phyloP scores from a whole-genome alignment of 2,329 filamentous ascomycete genomes.

The Lecanicillium sp. region DNA sequence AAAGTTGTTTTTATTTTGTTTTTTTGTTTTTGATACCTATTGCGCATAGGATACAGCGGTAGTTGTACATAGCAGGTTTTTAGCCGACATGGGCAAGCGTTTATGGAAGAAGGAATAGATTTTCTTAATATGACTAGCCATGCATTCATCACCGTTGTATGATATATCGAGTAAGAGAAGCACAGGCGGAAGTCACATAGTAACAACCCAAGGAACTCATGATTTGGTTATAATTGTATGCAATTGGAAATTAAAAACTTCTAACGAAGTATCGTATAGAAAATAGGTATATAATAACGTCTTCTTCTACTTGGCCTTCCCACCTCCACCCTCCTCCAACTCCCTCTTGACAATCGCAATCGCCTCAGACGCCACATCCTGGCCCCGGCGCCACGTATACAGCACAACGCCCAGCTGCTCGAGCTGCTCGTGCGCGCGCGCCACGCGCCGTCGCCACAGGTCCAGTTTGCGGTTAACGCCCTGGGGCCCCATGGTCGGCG shows the following conservation, averaged over 20 bases:
- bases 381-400: conserved; percentile 65
- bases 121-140: too few species aligned
- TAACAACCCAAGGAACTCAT: too few species aligned
- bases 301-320: too few species aligned
- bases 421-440: conserved; percentile 54
- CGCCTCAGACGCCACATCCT: conserved; percentile 61
- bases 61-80: background rate
- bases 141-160: too few species aligned
- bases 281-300: too few species aligned
- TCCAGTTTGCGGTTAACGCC: conserved; percentile 60
- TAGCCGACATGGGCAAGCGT: too few species aligned
- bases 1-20: background rate
- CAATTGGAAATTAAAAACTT: background rate
- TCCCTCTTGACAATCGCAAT: conserved; percentile 54
- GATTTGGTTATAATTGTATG: too few species aligned
- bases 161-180: too few species aligned
- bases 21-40: background rate
- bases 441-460: conserved; percentile 62
- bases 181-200: too few species aligned
- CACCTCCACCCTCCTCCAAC: conserved; percentile 33
- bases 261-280: background rate
- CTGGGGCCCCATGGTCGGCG: conserved; percentile 25
- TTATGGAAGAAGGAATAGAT: too few species aligned
- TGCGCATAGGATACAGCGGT: background rate
- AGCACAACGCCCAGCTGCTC: conserved; percentile 59